Base-by-base conservation (phyloP, 805 yeast genomes). In the Sungouiozyma ichnusensis region DNA sequence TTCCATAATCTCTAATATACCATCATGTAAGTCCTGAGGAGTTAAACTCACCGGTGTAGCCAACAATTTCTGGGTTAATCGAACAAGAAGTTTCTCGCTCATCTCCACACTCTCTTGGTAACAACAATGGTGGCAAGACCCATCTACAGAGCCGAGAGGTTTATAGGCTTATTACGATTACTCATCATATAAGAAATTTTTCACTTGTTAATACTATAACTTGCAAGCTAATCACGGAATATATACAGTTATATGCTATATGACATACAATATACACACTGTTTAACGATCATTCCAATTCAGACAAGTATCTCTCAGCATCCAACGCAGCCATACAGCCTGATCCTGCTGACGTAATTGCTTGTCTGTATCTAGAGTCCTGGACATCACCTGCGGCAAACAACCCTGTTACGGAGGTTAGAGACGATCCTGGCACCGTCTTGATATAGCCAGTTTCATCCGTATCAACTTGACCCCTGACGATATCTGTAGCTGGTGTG, bases 261-360 rank as follows among this genome's bases (percentile, higher is more conserved):
- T n/a, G n/a, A n/a, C n/a, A n/a, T n/a, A n/a, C n/a, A n/a, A n/a
- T n/a, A n/a, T n/a, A n/a, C n/a, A n/a, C n/a, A n/a, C n/a, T n/a
- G n/a, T n/a, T n/a, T n/a, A n/a, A n/a, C n/a, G n/a, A n/a, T 20
- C 43, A 68, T 44, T 69, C 72, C 42, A 58, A 54, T 52, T 84
- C 94, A 37, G 90, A 68, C 48, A 88, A 63, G 64, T 73, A 83
- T 64, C 77, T 81, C 70, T 88, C 97, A 59, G 90, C 85, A 58
- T 92, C 97, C 48, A 92, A 75, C 46, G 95, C 98, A 57, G 98
- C 98, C 97, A 88, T 90, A 74, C 98, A 92, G 49, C 98, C 98
- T 49, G 95, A 76, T 60, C 98, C 98, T n/a, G 98, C 98, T 64
- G 97, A 87, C 35, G 98, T 92, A 61, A 92, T 86, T 45, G 98